A percentile compares a stretch with the other conserved stretches of the same genome.
These are phyloP conservation scores for Byssothecium circinans DNA, from an alignment of 2,329 filamentous ascomycete genomes.

Conservation along the genomic window DNA sequence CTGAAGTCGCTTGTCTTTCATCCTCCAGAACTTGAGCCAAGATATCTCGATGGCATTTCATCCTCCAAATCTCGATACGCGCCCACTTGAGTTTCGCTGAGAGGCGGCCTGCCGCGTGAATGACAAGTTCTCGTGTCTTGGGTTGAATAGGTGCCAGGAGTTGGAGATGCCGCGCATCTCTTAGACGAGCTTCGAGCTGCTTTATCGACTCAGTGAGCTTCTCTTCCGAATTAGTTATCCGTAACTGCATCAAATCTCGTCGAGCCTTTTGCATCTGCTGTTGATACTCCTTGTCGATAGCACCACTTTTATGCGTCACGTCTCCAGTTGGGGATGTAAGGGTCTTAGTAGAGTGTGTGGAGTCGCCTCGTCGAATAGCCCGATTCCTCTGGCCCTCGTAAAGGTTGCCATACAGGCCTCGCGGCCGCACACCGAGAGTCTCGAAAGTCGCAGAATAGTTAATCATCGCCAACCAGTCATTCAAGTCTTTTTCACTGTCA, in stretches of 20 bases:
- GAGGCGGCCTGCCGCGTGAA: slow-evolving; percentile 81
- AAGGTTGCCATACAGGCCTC: slow-evolving; percentile 79
- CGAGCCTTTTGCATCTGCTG: slow-evolving; percentile 83
- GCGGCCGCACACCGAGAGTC: slow-evolving; percentile 86
- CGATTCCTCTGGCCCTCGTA: slow-evolving; percentile 80
- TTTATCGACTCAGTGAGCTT: slow-evolving; percentile 73
- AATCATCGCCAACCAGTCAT: slow-evolving; percentile 93
- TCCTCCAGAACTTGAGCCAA: slow-evolving; percentile 83
- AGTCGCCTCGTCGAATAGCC: slow-evolving; percentile 71
- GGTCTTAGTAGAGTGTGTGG: slow-evolving; percentile 55
- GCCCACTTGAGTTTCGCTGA: slow-evolving; percentile 91
- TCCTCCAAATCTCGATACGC: slow-evolving; percentile 89
- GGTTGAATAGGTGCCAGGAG: slow-evolving; percentile 87
- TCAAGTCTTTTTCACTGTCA: slow-evolving; percentile 87
- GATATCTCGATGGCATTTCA: slow-evolving; percentile 89
- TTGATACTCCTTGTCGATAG: slow-evolving; percentile 78
- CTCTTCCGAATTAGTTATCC: slow-evolving; percentile 80
- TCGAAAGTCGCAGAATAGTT: slow-evolving; percentile 96
- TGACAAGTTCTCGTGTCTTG: slow-evolving; percentile 83
- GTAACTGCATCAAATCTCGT: slow-evolving; percentile 77
- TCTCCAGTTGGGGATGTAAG: slow-evolving; percentile 73
- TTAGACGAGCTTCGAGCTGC: slow-evolving; percentile 77
- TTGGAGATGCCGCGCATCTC: slow-evolving; percentile 87
- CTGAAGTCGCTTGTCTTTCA: slow-evolving; percentile 55
- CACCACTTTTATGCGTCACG: slow-evolving; percentile 70